Base-by-base conservation (phyloP, 1,284 basidiomycete species). In the Microbotryum intermedium region DNA sequence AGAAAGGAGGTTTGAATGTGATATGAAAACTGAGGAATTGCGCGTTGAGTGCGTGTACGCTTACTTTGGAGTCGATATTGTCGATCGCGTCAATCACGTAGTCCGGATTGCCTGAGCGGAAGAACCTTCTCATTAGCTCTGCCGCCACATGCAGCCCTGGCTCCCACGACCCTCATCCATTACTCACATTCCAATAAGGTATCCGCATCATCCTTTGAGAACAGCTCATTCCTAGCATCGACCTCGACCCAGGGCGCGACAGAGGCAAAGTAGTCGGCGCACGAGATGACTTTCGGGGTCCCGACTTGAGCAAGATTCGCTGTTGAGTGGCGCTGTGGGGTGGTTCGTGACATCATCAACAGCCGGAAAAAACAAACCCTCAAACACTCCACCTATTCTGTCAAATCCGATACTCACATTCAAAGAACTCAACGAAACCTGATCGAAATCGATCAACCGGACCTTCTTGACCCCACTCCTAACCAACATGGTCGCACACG, bases 301-400 rank as follows among this genome's bases (percentile, higher is more conserved):
- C 93, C 95, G 50, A 99, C 95, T 70, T 98, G 94, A 8, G 84
- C 80, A 26, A 92, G 81, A 2, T 81, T 82, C n/a, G 95, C 95
- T 25, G 89, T 89, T 9, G 94, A 92, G 72, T 99, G 94, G 53
- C 93, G 81, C 72, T 73, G 57, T 28, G 9, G n/a, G 21, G 18
- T 4, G 13, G 34, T 7, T 13, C 16, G 50, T 8, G 16, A 51
- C 5, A 51, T 6, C n/a, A 10, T 26, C 25, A 51, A 8, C 20
- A 51, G 8, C 18, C 20, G 42, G n/a, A n/a, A n/a, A n/a, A n/a
- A n/a, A n/a, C n/a, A n/a, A n/a, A n/a, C n/a, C n/a, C n/a, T n/a
- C n/a, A n/a, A n/a, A n/a, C n/a, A n/a, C n/a, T n/a, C n/a, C n/a
- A n/a, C n/a, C n/a, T n/a, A n/a, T n/a, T n/a, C n/a, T n/a, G n/a